Base-by-base conservation (phyloP, 2,329 filamentous ascomycete species). In the Blumeriella jaapii region DNA sequence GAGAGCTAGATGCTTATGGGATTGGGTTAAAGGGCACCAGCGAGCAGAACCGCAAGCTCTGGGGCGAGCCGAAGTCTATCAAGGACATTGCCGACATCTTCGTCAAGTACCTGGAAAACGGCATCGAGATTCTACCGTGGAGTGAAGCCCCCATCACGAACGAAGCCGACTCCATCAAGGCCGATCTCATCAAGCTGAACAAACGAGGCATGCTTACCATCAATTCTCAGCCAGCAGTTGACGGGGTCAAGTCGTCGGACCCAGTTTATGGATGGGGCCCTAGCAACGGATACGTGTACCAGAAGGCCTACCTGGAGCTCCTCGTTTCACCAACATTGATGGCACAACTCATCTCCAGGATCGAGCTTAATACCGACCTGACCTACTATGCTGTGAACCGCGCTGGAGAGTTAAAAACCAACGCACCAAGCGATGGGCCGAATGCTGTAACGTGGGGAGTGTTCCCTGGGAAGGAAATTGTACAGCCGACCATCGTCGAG, bases 401-500 rank as follows among this genome's bases (percentile, higher is more conserved):
- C 59, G 68, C 71, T 13, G 87, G 89, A 17, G 74, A 79, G 38
- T 68, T 96, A 37, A 78, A 77, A 58, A 91, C 85, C 17, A 96
- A 98, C 54, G 78, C 85, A 1, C 77, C 78, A 6, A 74, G 76
- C 14, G 85, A 93, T 49, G 83, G 85, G 5, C 91, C 91, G 23
- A 98, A 98, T 52, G 91, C 91, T n/a, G 83, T 98, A 31, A 98
- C 91, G 2, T 98, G 91, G 91, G 91, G 91, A 60, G 93, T 98
- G 20, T 98, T 96, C 65, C 89, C 91, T 0, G 91, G 91, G 39
- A 93, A 96, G 59, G 91, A 98, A 61, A 95, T 98, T 55, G 87
- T 98, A n/a, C 91, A 98, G 60, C 91, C 91, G 10, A 98, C 91
- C n/a, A 95, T 98, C 52, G 91, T 98, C 34, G 91, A 98, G 63